phyloP scores from a whole-genome alignment of 768 basidiomycete species.

The Collybiopsis luxurians region DNA sequence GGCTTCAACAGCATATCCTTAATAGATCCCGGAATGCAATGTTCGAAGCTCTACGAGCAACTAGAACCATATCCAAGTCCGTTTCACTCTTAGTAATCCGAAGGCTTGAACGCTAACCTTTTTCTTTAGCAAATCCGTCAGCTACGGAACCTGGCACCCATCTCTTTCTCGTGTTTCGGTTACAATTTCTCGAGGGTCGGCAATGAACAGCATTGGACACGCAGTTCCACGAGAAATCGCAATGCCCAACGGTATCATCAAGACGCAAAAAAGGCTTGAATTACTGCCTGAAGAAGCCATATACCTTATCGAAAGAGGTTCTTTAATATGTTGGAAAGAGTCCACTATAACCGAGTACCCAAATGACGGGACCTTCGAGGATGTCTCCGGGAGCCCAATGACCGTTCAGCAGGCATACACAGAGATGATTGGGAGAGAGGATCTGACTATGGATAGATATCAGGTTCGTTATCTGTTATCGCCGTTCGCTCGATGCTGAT shows the following conservation, averaged over 20 bases:
- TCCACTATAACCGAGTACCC: slow-evolving; percentile 23
- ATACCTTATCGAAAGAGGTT: slow-evolving; percentile 89
- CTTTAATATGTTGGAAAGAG: slow-evolving; percentile 80
- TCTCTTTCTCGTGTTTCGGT: slow-evolving; percentile 61
- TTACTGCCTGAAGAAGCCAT: slow-evolving; percentile 94
- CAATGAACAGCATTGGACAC: slow-evolving; percentile 80
- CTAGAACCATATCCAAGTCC: slow-evolving; percentile 75
- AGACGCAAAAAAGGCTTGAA: slow-evolving; percentile 66
- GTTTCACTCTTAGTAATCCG: slow-evolving; percentile 12
- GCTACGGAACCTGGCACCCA: slow-evolving; percentile 81
- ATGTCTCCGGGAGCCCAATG: slow-evolving; percentile 70
- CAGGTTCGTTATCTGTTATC: slow-evolving; percentile 53
- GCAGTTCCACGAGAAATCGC: slow-evolving; percentile 54
- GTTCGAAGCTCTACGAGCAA: slow-evolving; percentile 75
- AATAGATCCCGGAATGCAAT: slow-evolving; percentile 81
- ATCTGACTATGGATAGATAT: slow-evolving; percentile 80
- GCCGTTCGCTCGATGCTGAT: slow-evolving; percentile 1
- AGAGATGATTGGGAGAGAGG: slow-evolving; percentile 79
- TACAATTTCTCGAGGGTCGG: slow-evolving; percentile 74
- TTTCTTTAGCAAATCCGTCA: slow-evolving; percentile 63
- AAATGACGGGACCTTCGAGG: slow-evolving; percentile 17
- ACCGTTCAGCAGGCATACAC: slow-evolving; percentile 87
- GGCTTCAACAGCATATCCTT: slow-evolving; percentile 78
- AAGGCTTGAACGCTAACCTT: neutral
- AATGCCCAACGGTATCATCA: slow-evolving; percentile 33